These are phyloP conservation scores for Claviceps digitariae DNA, from an alignment of 2,329 filamentous ascomycete species.

Conservation along the genomic window DNA sequence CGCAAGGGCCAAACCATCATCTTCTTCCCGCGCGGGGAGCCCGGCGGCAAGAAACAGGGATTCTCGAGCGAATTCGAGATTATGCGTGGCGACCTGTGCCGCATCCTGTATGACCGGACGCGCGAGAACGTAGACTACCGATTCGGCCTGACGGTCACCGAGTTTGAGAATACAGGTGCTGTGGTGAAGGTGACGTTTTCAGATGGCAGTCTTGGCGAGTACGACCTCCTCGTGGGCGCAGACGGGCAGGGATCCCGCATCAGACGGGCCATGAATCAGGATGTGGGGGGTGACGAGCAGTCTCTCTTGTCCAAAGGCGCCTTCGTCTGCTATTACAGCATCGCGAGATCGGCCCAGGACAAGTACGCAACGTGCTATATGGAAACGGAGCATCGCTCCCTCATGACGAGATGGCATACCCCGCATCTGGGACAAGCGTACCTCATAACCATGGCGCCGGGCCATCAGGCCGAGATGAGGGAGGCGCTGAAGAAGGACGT, in stretches of 20 bases:
- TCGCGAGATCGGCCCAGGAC: slow-evolving; percentile 13
- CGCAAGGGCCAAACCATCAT: slow-evolving; percentile 21
- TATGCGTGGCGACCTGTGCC: slow-evolving; percentile 36
- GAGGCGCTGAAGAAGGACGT: slow-evolving; percentile 10
- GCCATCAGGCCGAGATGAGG: slow-evolving; percentile 11
- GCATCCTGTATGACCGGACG: slow-evolving; percentile 25
- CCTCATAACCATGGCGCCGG: slow-evolving; percentile 14
- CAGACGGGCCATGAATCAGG: slow-evolving; percentile 5
- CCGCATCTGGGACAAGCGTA: slow-evolving; percentile 13
- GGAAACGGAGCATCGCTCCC: slow-evolving; percentile 20
- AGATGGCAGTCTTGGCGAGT: slow-evolving; percentile 7
- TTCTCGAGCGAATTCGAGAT: slow-evolving; percentile 40
- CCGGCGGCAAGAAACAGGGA: slow-evolving; percentile 10
- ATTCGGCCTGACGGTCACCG: slow-evolving; percentile 10
- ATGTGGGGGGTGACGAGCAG: slow-evolving; percentile 2
- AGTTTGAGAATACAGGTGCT: slow-evolving; percentile 1
- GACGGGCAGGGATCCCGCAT: slow-evolving; percentile 9
- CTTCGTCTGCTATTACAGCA: slow-evolving; percentile 25
- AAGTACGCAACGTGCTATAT: slow-evolving; percentile 15
- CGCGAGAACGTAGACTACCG: slow-evolving; percentile 15
- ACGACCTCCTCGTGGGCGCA: slow-evolving; percentile 9
- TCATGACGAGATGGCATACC: slow-evolving; percentile 17
- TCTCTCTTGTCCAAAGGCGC: slow-evolving; percentile 5
- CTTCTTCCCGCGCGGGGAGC: slow-evolving; percentile 16
- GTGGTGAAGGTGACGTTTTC: slow-evolving; percentile 7